Evolutionary conservation across 345 rosid genomes (phyloP), one percentile per base, ranked within the genome.

Genomic region (Psidium friedrichsthalianum): DNA sequence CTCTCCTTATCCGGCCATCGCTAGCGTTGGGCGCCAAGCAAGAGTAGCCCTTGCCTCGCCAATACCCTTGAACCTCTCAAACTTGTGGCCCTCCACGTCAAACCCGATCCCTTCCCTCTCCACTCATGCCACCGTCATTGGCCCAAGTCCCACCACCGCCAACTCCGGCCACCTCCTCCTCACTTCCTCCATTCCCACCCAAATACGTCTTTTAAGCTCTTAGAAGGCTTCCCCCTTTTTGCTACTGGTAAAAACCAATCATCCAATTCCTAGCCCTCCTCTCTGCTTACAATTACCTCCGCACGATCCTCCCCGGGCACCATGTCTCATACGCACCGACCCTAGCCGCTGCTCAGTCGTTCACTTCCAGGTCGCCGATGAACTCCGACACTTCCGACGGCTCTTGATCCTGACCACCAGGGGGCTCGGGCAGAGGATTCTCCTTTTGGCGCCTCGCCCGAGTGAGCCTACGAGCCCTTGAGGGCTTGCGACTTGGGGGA

Each of bases 271-370:
- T 2, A 3, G 53, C 53, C 53, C 12, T 81, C 87, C 82, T 82
- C 74, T 59, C 82, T 86, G 53, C 59, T 76, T 51, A 92, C 86
- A 69, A 93, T 84, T 16, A n/a, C 86, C 86, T 87, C 47, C 24
- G 87, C 91, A 42, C 95, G 89, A 20, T 20, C 56, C 61, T 90
- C 87, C 24, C 95, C 93, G 55, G 86, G 22, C 92, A 93, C 61
- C 89, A 86, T 32, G 92, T 93, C 91, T 92, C 94, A 25, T 92
- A 92, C 9, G 95, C 92, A 58, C 89, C 87, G 51, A 89, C 93
- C 52, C 93, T 87, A n/a, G 89, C 82, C 5, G 92, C 89, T 11
- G 55, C 85, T 94, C 94, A 91, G 15, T 90, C 91, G 29, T 86
- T 58, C 29, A 11, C 84, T 86, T 87, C 91, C 83, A 91, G 83